Evolutionary conservation across 306 rosid species (phyloP).

Genomic region (Gastrolobium bilobum): DNA sequence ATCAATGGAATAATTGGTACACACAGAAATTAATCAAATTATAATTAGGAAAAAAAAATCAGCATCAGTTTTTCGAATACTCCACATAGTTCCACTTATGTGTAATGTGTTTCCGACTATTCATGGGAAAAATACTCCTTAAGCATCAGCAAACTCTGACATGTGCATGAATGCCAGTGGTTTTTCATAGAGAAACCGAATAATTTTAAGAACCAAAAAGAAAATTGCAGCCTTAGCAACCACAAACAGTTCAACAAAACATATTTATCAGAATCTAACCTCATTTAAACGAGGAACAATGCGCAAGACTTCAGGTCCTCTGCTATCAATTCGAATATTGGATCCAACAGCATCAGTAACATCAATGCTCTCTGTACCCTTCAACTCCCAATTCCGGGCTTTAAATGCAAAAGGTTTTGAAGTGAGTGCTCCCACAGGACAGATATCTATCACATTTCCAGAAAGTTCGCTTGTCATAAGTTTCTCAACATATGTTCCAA

Average conservation of each 20-base stretch:
- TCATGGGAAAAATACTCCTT: slow-evolving; percentile 24
- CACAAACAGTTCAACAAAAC: slow-evolving; percentile 29
- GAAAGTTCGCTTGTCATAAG: slow-evolving; percentile 99
- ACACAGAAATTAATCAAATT: slow-evolving; percentile 24
- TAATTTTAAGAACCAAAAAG: slow-evolving; percentile 4
- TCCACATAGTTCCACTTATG: slow-evolving; percentile 17
- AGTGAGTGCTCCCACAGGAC: slow-evolving; percentile 98
- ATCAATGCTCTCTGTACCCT: slow-evolving; percentile 95
- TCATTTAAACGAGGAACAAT: slow-evolving; percentile 93
- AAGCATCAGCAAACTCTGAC: slow-evolving; percentile 14
- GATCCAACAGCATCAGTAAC: slow-evolving; percentile 99
- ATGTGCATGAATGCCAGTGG: not conserved
- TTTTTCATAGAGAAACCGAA: slow-evolving; percentile 24
- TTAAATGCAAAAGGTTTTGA: slow-evolving; percentile 99
- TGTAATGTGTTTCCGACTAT: not conserved
- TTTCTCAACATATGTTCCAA: slow-evolving; percentile 96
- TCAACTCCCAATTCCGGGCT: slow-evolving; percentile 97
- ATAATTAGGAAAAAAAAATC: not conserved
- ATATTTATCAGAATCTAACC: slow-evolving; percentile 61
- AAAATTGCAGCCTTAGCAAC: slow-evolving; percentile 31
- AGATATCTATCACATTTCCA: slow-evolving; percentile 98
- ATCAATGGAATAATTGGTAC: not conserved
- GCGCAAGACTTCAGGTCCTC: slow-evolving; percentile 99
- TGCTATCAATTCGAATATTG: slow-evolving; percentile 95
- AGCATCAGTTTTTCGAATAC: slow-evolving; percentile 16